Percentiles rank a stretch among this genome's conserved stretches.
phyloP scores from a whole-genome alignment of 2,329 filamentous ascomycete species.

The Aureobasidium sp. region DNA sequence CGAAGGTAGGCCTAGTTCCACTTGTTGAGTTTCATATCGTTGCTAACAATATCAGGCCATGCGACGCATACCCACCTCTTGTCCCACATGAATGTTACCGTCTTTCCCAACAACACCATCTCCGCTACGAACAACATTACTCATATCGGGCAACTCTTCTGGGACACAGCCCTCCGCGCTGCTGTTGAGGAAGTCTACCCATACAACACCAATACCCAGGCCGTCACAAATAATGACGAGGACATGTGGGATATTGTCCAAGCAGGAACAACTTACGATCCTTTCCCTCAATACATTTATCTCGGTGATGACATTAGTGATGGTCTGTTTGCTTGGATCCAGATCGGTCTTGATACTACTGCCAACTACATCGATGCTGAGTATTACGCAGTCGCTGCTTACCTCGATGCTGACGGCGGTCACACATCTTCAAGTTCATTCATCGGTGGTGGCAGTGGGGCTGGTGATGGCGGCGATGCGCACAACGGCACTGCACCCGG shows the following conservation, averaged over 20 bases:
- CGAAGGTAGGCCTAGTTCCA: slow-evolving; percentile 12
- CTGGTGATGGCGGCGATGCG: neutral
- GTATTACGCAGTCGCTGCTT: neutral
- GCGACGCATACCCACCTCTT: slow-evolving; percentile 47
- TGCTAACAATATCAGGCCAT: slow-evolving; percentile 29
- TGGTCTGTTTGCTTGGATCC: slow-evolving; percentile 61
- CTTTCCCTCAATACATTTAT: slow-evolving; percentile 63
- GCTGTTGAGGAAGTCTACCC: slow-evolving; percentile 54
- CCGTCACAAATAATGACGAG: slow-evolving; percentile 55
- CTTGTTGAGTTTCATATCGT: neutral
- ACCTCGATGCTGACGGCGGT: slow-evolving; percentile 33
- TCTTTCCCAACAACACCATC: slow-evolving; percentile 58
- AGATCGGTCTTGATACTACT: slow-evolving; percentile 27
- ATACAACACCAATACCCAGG: slow-evolving; percentile 48
- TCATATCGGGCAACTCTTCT: slow-evolving; percentile 70
- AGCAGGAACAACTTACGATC: slow-evolving; percentile 58
- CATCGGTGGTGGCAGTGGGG: neutral
- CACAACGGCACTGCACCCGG: neutral
- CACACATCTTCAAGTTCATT: slow-evolving; percentile 23
- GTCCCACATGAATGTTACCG: slow-evolving; percentile 40
- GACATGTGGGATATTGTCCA: slow-evolving; percentile 48
- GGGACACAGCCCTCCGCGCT: slow-evolving; percentile 63
- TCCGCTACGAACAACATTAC: neutral
- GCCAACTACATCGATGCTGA: slow-evolving; percentile 20
- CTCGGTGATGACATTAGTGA: slow-evolving; percentile 59